These are phyloP conservation scores for Penicillium roqueforti DNA, from an alignment of 495 filamentous ascomycete genomes.

Conservation along the genomic window DNA sequence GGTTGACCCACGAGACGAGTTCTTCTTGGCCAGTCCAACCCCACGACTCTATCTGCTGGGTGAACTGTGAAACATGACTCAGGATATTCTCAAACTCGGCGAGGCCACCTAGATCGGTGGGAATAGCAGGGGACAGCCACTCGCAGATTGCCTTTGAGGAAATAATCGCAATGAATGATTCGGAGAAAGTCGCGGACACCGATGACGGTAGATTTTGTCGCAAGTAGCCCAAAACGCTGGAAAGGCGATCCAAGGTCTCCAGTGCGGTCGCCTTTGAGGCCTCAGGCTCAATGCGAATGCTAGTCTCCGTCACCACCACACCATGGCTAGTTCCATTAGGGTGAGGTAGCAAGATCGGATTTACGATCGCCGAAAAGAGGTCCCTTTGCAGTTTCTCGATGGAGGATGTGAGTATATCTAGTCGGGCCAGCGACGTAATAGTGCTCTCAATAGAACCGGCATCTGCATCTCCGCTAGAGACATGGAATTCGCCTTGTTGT, in stretches of 20 bases:
- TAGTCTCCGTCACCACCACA: conserved; percentile 27
- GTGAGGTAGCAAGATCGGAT: conserved; percentile 32
- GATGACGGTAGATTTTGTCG: conserved; percentile 58
- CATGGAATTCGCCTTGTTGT: conserved; percentile 41
- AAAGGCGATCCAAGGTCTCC: conserved; percentile 47
- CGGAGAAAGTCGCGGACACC: conserved; percentile 58
- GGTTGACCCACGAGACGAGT: conserved; percentile 74
- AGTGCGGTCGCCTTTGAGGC: conserved; percentile 24
- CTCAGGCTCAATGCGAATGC: conserved; percentile 30
- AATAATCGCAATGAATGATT: conserved; percentile 62
- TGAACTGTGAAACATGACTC: conserved; percentile 57
- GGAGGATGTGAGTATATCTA: conserved; percentile 33
- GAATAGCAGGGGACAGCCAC: conserved; percentile 75
- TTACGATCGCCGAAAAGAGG: conserved; percentile 28
- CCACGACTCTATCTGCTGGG: conserved; percentile 53
- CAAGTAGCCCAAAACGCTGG: conserved; percentile 60
- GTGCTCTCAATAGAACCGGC: conserved; percentile 30
- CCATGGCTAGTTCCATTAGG: conserved; percentile 25
- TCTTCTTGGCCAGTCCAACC: conserved; percentile 66
- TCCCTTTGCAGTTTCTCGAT: conserved; percentile 36
- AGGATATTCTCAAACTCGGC: conserved; percentile 63
- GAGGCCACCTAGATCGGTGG: conserved; percentile 65
- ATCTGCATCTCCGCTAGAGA: conserved; percentile 36
- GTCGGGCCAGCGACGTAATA: conserved; percentile 30
- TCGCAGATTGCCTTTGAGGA: conserved; percentile 59